phyloP scores from a whole-genome alignment of 225 moss, liverwort and hornwort genomes.

The Sphagnum tenellum region DNA sequence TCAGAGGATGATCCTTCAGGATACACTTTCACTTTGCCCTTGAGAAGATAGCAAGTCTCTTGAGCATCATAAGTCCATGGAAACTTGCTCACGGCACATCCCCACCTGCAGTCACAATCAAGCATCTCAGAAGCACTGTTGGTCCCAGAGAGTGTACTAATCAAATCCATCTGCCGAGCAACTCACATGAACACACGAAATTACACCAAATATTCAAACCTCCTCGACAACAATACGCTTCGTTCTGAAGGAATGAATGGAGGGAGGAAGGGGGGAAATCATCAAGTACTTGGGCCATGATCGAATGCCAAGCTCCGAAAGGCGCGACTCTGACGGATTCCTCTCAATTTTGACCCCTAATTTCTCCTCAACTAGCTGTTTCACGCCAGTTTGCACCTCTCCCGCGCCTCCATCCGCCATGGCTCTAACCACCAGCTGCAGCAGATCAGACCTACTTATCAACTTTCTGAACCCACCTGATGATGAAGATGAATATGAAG shows the following conservation, averaged over 20 bases:
- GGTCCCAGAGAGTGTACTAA: too few species aligned
- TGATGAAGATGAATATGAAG: background rate
- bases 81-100: slow-evolving; percentile 41
- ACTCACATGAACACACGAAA: too few species aligned
- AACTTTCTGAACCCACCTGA: background rate
- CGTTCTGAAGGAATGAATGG: too few species aligned
- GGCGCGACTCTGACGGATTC: slow-evolving; percentile 30
- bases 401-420: slow-evolving; percentile 19
- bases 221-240: too few species aligned
- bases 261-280: too few species aligned
- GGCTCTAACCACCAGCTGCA: background rate
- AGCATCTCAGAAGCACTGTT: too few species aligned
- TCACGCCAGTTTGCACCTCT: slow-evolving; percentile 12
- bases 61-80: slow-evolving; percentile 44
- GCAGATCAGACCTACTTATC: background rate
- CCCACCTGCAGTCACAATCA: slow-evolving; percentile 25
- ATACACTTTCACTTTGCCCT: slow-evolving; percentile 51
- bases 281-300: slow-evolving; percentile 41
- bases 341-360: slow-evolving; percentile 44
- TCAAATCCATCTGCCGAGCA: too few species aligned
- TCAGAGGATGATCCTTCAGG: slow-evolving; percentile 33
- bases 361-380: slow-evolving; percentile 33
- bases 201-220: too few species aligned
- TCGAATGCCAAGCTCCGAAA: slow-evolving; percentile 40
- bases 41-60: slow-evolving; percentile 47